Evolutionary conservation across 2,329 filamentous ascomycete species (phyloP).

Genomic region (Hypoxylon sp.): DNA sequence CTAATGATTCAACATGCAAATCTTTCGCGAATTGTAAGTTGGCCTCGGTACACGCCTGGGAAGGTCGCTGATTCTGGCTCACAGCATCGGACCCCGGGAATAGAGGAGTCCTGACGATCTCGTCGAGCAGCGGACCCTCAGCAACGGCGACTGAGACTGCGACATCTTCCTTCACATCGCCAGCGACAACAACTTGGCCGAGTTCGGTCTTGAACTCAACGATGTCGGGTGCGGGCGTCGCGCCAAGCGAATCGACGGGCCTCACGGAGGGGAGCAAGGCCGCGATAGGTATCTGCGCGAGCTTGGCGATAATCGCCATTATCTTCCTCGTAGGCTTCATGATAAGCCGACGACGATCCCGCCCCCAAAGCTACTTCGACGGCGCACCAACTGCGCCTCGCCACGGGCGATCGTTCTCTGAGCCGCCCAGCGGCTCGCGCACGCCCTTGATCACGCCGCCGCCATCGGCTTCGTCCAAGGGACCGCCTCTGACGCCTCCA

Average conservation of each 20-base stretch:
- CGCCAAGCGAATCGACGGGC: conserved; percentile 22
- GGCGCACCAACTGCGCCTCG: conserved; percentile 40
- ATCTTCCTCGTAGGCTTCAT: conserved; percentile 54
- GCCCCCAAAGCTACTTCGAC: conserved; percentile 39
- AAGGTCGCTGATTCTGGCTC: conserved; percentile 8
- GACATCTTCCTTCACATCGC: conserved; percentile 11
- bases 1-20: conserved; percentile 17
- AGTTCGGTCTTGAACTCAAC: conserved; percentile 35
- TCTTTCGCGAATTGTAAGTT: conserved; percentile 24
- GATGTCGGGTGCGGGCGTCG: conserved; percentile 38
- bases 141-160: conserved; percentile 14
- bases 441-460: conserved; percentile 58
- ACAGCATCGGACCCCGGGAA: background rate
- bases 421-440: conserved; percentile 51
- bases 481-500: conserved; percentile 57
- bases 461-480: conserved; percentile 47
- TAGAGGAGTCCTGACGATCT: background rate
- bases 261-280: conserved; percentile 58
- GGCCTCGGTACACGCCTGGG: background rate
- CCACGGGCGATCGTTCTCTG: conserved; percentile 44
- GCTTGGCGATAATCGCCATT: conserved; percentile 55
- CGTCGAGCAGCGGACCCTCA: conserved; percentile 6
- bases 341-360: conserved; percentile 50
- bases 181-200: conserved; percentile 16
- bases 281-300: conserved; percentile 59